phyloP scores from a whole-genome alignment of 805 yeast species.

The Kluyveromyces dobzhanskii region DNA sequence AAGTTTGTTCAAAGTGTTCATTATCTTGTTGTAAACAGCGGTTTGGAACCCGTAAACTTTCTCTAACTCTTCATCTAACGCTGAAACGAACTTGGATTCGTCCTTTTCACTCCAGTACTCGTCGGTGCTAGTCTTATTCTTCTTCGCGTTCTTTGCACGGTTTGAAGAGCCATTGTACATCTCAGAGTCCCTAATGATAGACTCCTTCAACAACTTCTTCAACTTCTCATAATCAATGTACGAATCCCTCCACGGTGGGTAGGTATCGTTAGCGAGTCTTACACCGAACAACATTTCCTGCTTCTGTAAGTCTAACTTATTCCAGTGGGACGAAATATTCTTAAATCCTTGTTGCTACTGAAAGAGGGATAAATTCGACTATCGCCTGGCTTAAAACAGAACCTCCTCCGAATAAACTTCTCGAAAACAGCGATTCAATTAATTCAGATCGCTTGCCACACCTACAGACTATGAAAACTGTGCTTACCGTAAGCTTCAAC shows the following conservation, averaged over 20 bases:
- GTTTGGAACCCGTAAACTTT: slow-evolving; percentile 70
- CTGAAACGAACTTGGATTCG: slow-evolving; percentile 59
- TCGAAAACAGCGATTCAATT: no score
- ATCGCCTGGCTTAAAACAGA: no score
- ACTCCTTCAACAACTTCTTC: slow-evolving; percentile 64
- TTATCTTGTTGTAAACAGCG: slow-evolving; percentile 58
- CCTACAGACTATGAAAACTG: no score
- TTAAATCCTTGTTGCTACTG: no score
- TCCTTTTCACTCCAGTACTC: slow-evolving; percentile 60
- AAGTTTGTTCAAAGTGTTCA: slow-evolving; percentile 51
- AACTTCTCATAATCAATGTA: slow-evolving; percentile 59
- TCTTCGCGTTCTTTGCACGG: slow-evolving; percentile 10
- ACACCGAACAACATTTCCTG: slow-evolving; percentile 82
- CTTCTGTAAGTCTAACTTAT: no score
- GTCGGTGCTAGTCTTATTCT: slow-evolving; percentile 14
- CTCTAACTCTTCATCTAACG: slow-evolving; percentile 61
- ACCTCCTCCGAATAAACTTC: no score
- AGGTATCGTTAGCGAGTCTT: slow-evolving; percentile 70
- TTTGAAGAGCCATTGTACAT: slow-evolving; percentile 9
- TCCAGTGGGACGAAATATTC: no score
- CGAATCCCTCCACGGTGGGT: slow-evolving; percentile 79
- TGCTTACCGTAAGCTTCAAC: no score
- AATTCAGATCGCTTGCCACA: no score
- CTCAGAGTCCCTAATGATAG: slow-evolving; percentile 32
- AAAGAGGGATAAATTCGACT: no score